These are phyloP conservation scores for Gynostemma pentaphyllum DNA, from an alignment of 306 rosid genomes.

Conservation along the genomic window DNA sequence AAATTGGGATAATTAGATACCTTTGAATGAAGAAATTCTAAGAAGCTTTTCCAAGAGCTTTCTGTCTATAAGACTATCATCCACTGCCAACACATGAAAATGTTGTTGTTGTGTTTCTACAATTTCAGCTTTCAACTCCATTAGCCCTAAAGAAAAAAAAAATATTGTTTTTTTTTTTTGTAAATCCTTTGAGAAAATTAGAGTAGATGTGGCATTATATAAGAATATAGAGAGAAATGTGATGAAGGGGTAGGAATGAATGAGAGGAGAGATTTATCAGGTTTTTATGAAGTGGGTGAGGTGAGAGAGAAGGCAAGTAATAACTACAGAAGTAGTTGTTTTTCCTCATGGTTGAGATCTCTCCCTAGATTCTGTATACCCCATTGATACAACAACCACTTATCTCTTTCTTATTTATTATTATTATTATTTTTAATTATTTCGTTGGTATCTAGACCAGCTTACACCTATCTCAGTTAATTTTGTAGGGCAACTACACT, in stretches of 20 bases:
- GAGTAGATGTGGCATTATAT: background rate
- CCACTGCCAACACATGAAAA: conserved; percentile 96
- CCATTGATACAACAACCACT: conserved; percentile 63
- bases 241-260: conserved; percentile 6
- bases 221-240: background rate
- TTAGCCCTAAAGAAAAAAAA: background rate
- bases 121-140: conserved; percentile 29
- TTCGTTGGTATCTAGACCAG: too few relatives aligned
- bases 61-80: conserved; percentile 66
- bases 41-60: conserved; percentile 84
- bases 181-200: background rate
- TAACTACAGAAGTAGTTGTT: conserved; percentile 14
- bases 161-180: background rate
- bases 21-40: conserved; percentile 63
- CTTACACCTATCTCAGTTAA: too few relatives aligned
- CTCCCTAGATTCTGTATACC: conserved; percentile 73
- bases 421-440: too few relatives aligned
- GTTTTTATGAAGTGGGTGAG: conserved; percentile 29
- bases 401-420: conserved; percentile 14
- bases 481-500: too few relatives aligned
- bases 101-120: conserved; percentile 24
- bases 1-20: conserved; percentile 3
- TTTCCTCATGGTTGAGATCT: conserved; percentile 39
- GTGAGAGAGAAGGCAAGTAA: conserved; percentile 7
- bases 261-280: conserved; percentile 16